A percentile compares a stretch with the other conserved stretches of the same genome.
Conservation (phyloP, 2,329 filamentous ascomycete genomes). For the Ascochyta koolunga region DNA sequence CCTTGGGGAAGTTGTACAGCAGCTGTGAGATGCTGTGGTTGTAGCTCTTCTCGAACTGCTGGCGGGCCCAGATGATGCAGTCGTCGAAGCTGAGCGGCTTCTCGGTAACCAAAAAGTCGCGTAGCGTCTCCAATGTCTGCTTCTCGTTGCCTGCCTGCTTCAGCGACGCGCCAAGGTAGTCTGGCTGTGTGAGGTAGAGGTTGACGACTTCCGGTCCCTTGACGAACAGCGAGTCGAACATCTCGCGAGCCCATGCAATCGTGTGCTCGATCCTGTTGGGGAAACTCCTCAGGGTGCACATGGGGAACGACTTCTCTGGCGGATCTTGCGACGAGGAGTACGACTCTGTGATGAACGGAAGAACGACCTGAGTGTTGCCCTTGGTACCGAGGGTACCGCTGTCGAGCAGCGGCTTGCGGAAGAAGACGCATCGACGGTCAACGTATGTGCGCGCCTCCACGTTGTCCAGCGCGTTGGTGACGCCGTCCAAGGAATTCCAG, state of each 20-base stretch:
- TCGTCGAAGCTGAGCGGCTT: conserved; percentile 93
- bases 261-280: conserved; percentile 99
- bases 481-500: conserved; percentile 84
- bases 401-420: conserved; percentile 94
- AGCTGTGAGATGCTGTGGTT: conserved; percentile 96
- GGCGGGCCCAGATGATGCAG: conserved; percentile 93
- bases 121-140: conserved; percentile 86
- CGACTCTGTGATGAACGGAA: conserved; percentile 90
- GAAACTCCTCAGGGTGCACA: conserved; percentile 97
- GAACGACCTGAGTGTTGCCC: conserved; percentile 95
- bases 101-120: conserved; percentile 88
- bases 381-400: conserved; percentile 98
- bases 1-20: conserved; percentile 96
- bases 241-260: conserved; percentile 95
- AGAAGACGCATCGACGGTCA: conserved; percentile 95
- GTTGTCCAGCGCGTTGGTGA: conserved; percentile 97
- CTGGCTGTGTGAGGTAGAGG: conserved; percentile 86
- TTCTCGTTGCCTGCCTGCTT: conserved; percentile 97
- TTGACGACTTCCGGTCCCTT: conserved; percentile 94
- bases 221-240: conserved; percentile 93
- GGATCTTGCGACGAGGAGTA: conserved; percentile 98
- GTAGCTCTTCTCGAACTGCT: conserved; percentile 95
- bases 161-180: conserved; percentile 84
- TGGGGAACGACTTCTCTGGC: conserved; percentile 97
- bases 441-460: conserved; percentile 97